Percentiles rank a stretch among this genome's conserved stretches.
Conservation (phyloP, 352 stramenopile genomes). For the Vaucheria bursata region DNA sequence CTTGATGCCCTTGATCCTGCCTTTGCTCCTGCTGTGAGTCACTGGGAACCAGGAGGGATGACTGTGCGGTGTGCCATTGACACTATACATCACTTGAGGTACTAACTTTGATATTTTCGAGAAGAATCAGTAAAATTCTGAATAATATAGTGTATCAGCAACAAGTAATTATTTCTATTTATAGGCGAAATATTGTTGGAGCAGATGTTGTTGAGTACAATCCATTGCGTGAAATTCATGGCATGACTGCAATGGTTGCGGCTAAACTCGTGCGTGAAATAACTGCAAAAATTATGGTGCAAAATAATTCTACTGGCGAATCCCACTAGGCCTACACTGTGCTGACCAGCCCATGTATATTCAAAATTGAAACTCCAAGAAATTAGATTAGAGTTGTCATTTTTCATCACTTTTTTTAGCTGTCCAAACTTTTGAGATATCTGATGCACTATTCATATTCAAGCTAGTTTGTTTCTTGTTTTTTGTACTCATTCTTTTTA, state of each 20-base stretch:
- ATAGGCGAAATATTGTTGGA: conserved; percentile 11
- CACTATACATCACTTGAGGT: conserved; percentile 13
- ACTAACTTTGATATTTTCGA: no score
- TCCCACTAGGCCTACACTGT: no score
- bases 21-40: conserved; percentile 26
- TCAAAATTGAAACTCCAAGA: no score
- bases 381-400: no score
- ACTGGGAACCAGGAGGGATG: conserved; percentile 29
- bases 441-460: no score
- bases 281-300: conserved; percentile 1
- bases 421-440: no score
- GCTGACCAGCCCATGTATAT: no score
- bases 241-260: conserved; percentile 38
- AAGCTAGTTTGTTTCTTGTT: no score
- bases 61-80: conserved; percentile 13
- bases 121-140: no score
- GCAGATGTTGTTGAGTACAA: conserved; percentile 40
- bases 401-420: no score
- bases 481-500: no score
- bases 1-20: conserved; percentile 29
- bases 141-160: not conserved
- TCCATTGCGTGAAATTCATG: conserved; percentile 6
- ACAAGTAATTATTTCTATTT: not conserved
- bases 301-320: no score
- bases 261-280: conserved; percentile 32